These are phyloP conservation scores for Elsinoe batatas DNA, from an alignment of 2,329 filamentous ascomycete genomes.

Conservation along the genomic window DNA sequence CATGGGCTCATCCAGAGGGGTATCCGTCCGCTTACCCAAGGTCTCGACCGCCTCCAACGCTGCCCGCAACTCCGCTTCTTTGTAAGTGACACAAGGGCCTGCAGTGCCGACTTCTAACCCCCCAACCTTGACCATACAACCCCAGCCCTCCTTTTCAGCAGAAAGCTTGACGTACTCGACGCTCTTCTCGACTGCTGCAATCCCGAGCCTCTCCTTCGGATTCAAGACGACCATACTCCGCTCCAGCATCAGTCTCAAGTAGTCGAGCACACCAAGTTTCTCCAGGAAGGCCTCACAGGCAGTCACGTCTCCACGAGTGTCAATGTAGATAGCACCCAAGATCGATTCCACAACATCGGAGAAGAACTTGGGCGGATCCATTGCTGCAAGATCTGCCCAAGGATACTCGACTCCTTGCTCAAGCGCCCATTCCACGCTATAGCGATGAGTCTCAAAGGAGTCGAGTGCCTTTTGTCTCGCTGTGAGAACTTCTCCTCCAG, in stretches of 20 bases:
- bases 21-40: background rate
- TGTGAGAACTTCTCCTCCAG: constrained; percentile 34
- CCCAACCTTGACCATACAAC: constrained; percentile 29
- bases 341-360: constrained; percentile 76
- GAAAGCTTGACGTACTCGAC: constrained; percentile 42
- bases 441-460: constrained; percentile 42
- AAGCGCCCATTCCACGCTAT: constrained; percentile 43
- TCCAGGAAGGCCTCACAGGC: constrained; percentile 52
- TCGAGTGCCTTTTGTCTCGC: constrained; percentile 37
- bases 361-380: constrained; percentile 65
- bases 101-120: constrained; percentile 26
- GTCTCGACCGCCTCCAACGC: constrained; percentile 18
- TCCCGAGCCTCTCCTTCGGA: constrained; percentile 59
- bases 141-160: constrained; percentile 12
- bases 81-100: constrained; percentile 25
- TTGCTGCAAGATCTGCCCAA: constrained; percentile 59
- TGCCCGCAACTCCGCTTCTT: constrained; percentile 32
- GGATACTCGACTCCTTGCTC: constrained; percentile 51
- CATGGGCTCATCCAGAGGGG: background rate
- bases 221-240: constrained; percentile 46
- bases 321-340: constrained; percentile 74
- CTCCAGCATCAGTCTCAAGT: constrained; percentile 51
- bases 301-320: constrained; percentile 53
- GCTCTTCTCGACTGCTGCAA: constrained; percentile 42
- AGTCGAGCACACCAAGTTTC: constrained; percentile 54